Evolutionary conservation across 371 early-diverging fungal genomes (phyloP), one percentile per base, ranked within the genome.

Genomic region (Dentiscutata heterogama): DNA sequence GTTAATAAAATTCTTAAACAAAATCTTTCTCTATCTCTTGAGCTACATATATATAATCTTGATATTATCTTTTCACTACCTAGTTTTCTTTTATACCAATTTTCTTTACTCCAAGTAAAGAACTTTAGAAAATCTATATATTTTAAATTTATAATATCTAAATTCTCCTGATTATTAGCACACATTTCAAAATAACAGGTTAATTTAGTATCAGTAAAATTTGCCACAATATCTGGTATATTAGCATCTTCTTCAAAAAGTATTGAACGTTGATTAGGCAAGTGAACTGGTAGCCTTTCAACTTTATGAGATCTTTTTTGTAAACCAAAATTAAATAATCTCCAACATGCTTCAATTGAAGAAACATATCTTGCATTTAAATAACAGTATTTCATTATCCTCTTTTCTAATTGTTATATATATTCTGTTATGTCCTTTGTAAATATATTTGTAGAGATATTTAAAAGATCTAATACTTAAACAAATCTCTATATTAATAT

Each of bases 401-500:
- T n/a, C n/a, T n/a, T n/a, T n/a, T n/a, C n/a, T n/a, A n/a, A n/a
- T n/a, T n/a, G n/a, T n/a, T n/a, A n/a, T n/a, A n/a, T n/a, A n/a
- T n/a, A n/a, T n/a, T n/a, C n/a, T n/a, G n/a, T n/a, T n/a, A n/a
- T n/a, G n/a, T n/a, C n/a, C n/a, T n/a, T n/a, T n/a, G n/a, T n/a
- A n/a, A n/a, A n/a, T n/a, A n/a, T n/a, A n/a, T n/a, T n/a, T n/a
- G n/a, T n/a, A n/a, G n/a, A 51, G 53, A 64, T 87, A 89, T 64
- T 86, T 87, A 10, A 87, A 78, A 1, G 84, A 60, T 2, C 53
- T 13, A 50, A 86, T 75, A 5, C 78, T 39, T 3, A 58, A 42
- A 78, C 87, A 87, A 0, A 85, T 77, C 75, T 87, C 87, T 2
- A 89, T 86, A 74, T 89, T 86, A 64, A 87, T 86, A 70, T 87